phyloP scores from a whole-genome alignment of 345 rosid species.

The Citrus hindsii region DNA sequence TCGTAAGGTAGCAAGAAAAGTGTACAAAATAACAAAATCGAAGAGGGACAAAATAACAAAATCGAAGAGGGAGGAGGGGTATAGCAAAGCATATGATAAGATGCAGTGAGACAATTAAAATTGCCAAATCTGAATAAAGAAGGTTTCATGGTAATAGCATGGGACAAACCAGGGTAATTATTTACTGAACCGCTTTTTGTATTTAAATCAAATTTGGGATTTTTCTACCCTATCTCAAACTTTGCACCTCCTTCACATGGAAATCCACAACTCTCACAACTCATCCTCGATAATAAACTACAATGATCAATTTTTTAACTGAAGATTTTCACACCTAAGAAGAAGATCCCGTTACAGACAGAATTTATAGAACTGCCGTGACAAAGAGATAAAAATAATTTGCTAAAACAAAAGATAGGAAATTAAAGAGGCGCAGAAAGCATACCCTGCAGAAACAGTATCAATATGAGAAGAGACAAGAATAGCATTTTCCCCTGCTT shows the following conservation, averaged over 20 bases:
- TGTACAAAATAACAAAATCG: not conserved
- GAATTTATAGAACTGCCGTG: not conserved
- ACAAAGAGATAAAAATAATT: not conserved
- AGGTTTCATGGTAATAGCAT: not conserved
- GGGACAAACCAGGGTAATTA: not conserved
- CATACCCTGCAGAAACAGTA: constrained; percentile 85
- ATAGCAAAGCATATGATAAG: not conserved
- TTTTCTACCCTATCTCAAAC: not conserved
- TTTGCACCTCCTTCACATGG: not conserved
- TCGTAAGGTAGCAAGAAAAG: not conserved
- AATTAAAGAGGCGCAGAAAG: constrained; percentile 24
- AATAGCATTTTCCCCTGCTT: constrained; percentile 73
- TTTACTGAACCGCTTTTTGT: not conserved
- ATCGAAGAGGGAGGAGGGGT: not conserved
- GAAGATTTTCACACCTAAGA: not conserved
- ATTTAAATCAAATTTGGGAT: not conserved
- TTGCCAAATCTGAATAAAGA: not conserved
- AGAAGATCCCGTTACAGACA: not conserved
- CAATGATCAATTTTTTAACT: not conserved
- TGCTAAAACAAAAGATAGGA: not conserved
- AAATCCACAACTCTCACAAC: not conserved
- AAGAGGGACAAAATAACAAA: not conserved
- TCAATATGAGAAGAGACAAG: constrained; percentile 94
- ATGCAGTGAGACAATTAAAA: not conserved
- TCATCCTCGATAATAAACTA: not conserved